A percentile compares a stretch with the other conserved stretches of the same genome.
These are phyloP conservation scores for Abrus pulchellus DNA, from an alignment of 306 rosid species.

Conservation along the genomic window DNA sequence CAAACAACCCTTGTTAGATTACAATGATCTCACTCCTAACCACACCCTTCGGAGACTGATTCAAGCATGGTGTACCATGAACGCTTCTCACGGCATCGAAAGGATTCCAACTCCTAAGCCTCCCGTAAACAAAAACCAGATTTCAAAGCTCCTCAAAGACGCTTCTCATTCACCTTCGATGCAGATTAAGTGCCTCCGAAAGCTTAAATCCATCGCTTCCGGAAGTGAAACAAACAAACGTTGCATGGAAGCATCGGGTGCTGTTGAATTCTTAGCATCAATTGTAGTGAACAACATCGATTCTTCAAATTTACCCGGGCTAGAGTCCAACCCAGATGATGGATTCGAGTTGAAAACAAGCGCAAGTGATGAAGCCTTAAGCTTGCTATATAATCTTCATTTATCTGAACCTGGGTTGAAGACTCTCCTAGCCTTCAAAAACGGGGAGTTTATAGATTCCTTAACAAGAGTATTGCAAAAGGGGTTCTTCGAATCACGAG, in stretches of 20 bases:
- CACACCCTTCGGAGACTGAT: slow-evolving; percentile 87
- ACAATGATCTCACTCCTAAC: slow-evolving; percentile 76
- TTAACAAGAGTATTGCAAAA: slow-evolving; percentile 63
- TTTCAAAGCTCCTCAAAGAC: slow-evolving; percentile 64
- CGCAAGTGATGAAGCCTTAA: slow-evolving; percentile 67
- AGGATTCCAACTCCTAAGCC: slow-evolving; percentile 94
- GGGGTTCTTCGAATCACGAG: slow-evolving; percentile 77
- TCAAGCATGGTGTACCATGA: slow-evolving; percentile 91
- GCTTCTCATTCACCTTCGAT: slow-evolving; percentile 59
- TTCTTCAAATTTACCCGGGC: neutral
- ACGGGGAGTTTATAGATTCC: slow-evolving; percentile 60
- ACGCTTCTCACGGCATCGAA: slow-evolving; percentile 80
- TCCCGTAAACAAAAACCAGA: slow-evolving; percentile 62
- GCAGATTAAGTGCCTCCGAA: slow-evolving; percentile 48
- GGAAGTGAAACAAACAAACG: slow-evolving; percentile 78
- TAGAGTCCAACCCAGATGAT: slow-evolving; percentile 5
- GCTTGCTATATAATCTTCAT: slow-evolving; percentile 65
- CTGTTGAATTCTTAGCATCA: slow-evolving; percentile 70
- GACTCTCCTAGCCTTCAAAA: slow-evolving; percentile 43
- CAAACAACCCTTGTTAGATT: slow-evolving; percentile 61
- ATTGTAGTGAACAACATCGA: slow-evolving; percentile 37
- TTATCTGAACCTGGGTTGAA: slow-evolving; percentile 63
- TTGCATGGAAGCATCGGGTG: slow-evolving; percentile 72
- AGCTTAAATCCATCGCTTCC: slow-evolving; percentile 71
- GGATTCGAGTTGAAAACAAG: slow-evolving; percentile 11